Percentiles rank a stretch among this genome's conserved stretches.
phyloP scores from a whole-genome alignment of 371 early-diverging fungal species.

The Mortierella sp. region DNA sequence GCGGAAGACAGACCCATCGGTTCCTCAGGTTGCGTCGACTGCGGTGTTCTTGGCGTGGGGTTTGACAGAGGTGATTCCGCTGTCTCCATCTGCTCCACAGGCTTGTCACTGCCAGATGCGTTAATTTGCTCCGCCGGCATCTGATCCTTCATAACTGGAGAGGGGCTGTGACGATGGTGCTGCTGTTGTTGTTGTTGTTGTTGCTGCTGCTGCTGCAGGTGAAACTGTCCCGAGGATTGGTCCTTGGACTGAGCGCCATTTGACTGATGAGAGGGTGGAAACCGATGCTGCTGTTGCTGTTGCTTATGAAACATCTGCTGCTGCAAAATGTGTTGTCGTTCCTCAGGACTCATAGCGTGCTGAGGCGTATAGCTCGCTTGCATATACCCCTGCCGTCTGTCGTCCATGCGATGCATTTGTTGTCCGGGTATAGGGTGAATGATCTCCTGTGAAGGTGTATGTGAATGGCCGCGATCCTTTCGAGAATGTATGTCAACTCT shows the following conservation, averaged over 20 bases:
- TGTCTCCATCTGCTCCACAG: background rate
- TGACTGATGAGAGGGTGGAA: background rate
- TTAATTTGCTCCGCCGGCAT: background rate
- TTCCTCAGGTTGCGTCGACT: background rate
- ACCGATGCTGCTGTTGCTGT: background rate
- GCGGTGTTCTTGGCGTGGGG: background rate
- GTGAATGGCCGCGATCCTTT: background rate
- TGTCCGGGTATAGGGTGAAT: background rate
- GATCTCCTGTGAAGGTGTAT: background rate
- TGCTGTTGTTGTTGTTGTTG: background rate
- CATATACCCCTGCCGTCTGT: background rate
- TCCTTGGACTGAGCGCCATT: too few species aligned
- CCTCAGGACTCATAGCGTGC: background rate
- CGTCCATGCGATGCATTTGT: conserved; percentile 3
- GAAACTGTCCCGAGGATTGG: background rate
- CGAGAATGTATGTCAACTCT: background rate
- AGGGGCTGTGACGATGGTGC: background rate
- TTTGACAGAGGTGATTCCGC: background rate
- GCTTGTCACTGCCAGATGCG: background rate
- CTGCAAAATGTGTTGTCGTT: background rate
- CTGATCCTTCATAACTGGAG: background rate
- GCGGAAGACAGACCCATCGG: background rate
- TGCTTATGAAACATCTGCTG: background rate
- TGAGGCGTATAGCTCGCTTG: background rate
- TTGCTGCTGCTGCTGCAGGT: background rate